Evolutionary conservation across 129 eudicot species (phyloP).

Genomic region (Chrysanthemum makinoi): DNA sequence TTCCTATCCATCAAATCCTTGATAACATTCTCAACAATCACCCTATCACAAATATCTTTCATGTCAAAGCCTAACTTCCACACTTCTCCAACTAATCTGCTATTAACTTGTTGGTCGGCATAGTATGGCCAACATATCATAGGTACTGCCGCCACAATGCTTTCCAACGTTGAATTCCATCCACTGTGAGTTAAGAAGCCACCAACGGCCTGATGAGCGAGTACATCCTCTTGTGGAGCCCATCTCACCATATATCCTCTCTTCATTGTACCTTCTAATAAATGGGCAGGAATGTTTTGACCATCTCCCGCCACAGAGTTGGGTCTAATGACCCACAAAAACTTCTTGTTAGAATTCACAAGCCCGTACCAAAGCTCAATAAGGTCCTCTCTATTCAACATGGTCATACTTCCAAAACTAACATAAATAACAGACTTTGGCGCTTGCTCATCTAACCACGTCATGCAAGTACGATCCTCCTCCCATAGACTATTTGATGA

Average conservation of each 20-base stretch:
- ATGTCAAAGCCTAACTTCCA: constrained; percentile 75
- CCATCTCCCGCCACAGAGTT: constrained; percentile 30
- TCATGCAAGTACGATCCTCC: constrained; percentile 49
- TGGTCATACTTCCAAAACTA: constrained; percentile 60
- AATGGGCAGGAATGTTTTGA: constrained; percentile 30
- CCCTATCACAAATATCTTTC: constrained; percentile 60
- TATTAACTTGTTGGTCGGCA: constrained; percentile 56
- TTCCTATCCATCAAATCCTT: constrained; percentile 58
- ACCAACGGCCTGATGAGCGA: constrained; percentile 48
- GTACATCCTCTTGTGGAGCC: constrained; percentile 80
- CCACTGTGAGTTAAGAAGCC: constrained; percentile 71
- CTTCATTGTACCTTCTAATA: constrained; percentile 40
- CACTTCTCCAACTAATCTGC: constrained; percentile 55
- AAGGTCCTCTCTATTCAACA: constrained; percentile 38
- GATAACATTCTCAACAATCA: constrained; percentile 42
- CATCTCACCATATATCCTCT: constrained; percentile 60
- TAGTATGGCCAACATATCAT: constrained; percentile 77
- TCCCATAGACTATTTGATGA: constrained; percentile 45
- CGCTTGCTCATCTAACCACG: constrained; percentile 49
- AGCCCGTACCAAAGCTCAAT: constrained; percentile 64
- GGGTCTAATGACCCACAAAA: constrained; percentile 62
- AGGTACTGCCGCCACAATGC: constrained; percentile 58
- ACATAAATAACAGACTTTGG: constrained; percentile 52
- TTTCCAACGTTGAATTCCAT: constrained; percentile 83
- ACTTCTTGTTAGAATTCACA: constrained; percentile 41